These are phyloP conservation scores for Yamadazyma phyllophila DNA, from an alignment of 805 yeast species.

Conservation along the genomic window DNA sequence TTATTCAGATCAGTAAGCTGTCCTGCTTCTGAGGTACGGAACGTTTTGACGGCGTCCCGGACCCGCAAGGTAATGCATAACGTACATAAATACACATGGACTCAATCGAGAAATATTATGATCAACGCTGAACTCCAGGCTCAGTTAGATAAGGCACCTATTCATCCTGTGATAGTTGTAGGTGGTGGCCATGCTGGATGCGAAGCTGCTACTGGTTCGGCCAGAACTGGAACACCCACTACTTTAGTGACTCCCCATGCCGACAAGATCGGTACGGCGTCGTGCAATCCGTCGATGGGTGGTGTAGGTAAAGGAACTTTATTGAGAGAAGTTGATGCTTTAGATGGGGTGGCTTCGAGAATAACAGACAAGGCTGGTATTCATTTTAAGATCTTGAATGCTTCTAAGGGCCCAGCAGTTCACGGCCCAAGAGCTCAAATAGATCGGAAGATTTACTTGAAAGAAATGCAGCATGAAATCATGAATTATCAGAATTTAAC, in stretches of 20 bases:
- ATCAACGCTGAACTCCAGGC: constrained; percentile 36
- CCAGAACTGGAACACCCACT: constrained; percentile 74
- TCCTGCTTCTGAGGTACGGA: no score
- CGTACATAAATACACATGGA: no score
- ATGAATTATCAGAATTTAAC: constrained; percentile 53
- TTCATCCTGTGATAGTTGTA: constrained; percentile 73
- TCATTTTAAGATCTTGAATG: constrained; percentile 82
- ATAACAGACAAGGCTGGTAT: constrained; percentile 94
- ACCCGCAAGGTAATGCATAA: no score
- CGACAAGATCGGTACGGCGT: constrained; percentile 83
- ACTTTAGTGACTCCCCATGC: constrained; percentile 74
- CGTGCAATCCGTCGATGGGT: constrained; percentile 97
- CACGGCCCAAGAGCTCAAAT: constrained; percentile 99
- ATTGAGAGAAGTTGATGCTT: constrained; percentile 88
- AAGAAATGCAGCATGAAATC: constrained; percentile 74
- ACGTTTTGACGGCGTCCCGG: no score
- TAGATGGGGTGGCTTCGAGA: constrained; percentile 85
- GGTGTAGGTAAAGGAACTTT: constrained; percentile 98
- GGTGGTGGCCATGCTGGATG: constrained; percentile 99
- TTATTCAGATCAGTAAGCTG: no score
- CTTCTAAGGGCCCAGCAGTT: constrained; percentile 91
- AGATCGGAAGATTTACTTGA: constrained; percentile 74
- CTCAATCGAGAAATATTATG: constrained; percentile 17
- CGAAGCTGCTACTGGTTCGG: constrained; percentile 94
- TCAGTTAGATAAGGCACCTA: constrained; percentile 26